Evolutionary conservation across 441 rosid species (phyloP).

Genomic region (Sinapis alba): DNA sequence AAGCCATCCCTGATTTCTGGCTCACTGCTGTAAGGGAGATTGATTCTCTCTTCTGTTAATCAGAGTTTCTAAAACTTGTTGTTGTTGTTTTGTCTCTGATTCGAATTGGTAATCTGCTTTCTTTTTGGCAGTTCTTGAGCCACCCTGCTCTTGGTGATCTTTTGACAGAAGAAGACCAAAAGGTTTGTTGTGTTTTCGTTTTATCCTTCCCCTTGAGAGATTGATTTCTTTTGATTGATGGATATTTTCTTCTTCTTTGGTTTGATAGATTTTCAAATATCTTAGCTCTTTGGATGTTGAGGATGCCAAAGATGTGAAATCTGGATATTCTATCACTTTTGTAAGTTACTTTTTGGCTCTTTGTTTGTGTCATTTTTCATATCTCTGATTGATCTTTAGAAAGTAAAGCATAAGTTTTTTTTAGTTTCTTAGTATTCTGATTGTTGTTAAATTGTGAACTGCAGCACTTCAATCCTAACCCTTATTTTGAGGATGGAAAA

Average conservation of each 20-base stretch:
- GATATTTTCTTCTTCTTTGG: background rate
- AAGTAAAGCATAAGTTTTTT: background rate
- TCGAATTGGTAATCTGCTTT: background rate
- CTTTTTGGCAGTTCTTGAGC: slow-evolving; percentile 67
- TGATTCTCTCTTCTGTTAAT: slow-evolving; percentile 11
- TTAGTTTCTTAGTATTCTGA: background rate
- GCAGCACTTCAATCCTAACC: slow-evolving; percentile 83
- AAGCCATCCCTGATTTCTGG: slow-evolving; percentile 94
- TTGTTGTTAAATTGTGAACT: slow-evolving; percentile 14
- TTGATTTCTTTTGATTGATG: background rate
- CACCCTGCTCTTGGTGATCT: slow-evolving; percentile 82
- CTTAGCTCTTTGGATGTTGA: slow-evolving; percentile 84
- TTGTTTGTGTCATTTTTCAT: background rate
- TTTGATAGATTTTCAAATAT: slow-evolving; percentile 71
- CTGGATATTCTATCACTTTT: slow-evolving; percentile 90
- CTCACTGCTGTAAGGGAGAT: slow-evolving; percentile 72
- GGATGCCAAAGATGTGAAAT: slow-evolving; percentile 93
- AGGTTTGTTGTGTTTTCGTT: slow-evolving; percentile 50
- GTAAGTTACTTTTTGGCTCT: slow-evolving; percentile 57
- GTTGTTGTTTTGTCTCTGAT: background rate
- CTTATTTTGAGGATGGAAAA: slow-evolving; percentile 82
- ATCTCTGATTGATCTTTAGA: background rate
- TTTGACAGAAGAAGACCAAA: slow-evolving; percentile 84
- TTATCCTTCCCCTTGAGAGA: background rate
- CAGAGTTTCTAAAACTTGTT: background rate